Percentiles rank a stretch among this genome's conserved stretches.
Conservation (phyloP, 441 rosid species). For the Aquilaria agallochum region DNA sequence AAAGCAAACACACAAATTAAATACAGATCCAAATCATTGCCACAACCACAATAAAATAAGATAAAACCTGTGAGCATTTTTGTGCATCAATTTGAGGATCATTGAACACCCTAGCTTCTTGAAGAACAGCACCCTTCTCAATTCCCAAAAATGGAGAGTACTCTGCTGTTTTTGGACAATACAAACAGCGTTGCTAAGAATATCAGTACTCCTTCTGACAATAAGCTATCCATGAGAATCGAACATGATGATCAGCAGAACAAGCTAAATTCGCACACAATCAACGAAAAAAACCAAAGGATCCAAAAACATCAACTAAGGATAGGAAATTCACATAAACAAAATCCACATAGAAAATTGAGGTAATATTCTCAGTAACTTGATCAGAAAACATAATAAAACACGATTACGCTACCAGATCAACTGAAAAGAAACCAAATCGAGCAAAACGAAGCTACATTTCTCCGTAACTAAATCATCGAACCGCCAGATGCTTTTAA, state of each 20-base stretch:
- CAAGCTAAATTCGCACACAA: constrained; percentile 3
- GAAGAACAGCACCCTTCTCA: constrained; percentile 99
- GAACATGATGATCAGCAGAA: constrained; percentile 5
- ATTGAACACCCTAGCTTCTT: constrained; percentile 96
- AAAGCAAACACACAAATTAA: constrained; percentile 11
- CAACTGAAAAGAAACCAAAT: constrained; percentile 20
- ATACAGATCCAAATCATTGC: constrained; percentile 1
- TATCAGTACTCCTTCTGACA: background rate
- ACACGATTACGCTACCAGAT: constrained; percentile 19
- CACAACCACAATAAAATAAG: constrained; percentile 2
- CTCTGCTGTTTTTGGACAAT: constrained; percentile 49
- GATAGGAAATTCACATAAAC: constrained; percentile 6
- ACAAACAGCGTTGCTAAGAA: constrained; percentile 15
- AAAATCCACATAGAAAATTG: constrained; percentile 25
- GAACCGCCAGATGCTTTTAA: no score
- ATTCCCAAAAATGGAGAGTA: constrained; percentile 97
- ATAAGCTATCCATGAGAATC: constrained; percentile 7
- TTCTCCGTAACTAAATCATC: background rate
- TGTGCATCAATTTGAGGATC: constrained; percentile 98
- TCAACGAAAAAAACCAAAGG: constrained; percentile 1
- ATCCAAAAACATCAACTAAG: constrained; percentile 21
- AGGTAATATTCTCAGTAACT: constrained; percentile 1
- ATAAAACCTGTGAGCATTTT: constrained; percentile 94
- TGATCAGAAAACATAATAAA: background rate
- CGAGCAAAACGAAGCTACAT: constrained; percentile 9